Evolutionary conservation across 192 early-diverging fungal genomes (phyloP).

Genomic region (Backusella circina): DNA sequence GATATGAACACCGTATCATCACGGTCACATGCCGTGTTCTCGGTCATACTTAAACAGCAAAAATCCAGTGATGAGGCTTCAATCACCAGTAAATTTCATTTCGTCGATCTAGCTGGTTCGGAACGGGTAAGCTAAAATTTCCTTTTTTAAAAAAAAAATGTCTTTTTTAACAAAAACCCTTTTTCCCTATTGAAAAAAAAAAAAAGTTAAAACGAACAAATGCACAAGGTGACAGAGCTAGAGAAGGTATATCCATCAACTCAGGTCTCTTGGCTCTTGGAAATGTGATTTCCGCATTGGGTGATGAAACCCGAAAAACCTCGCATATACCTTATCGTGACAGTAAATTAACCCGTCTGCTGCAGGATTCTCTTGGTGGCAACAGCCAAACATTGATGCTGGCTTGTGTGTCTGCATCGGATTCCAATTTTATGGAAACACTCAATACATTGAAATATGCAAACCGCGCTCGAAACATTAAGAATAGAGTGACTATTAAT

Average conservation of each 20-base stretch:
- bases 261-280: conserved; percentile 93
- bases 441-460: conserved; percentile 97
- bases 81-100: conserved; percentile 83
- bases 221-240: conserved; percentile 87
- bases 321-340: conserved; percentile 95
- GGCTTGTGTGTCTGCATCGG: conserved; percentile 88
- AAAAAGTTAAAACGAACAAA: conserved; percentile 80
- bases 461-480: conserved; percentile 93
- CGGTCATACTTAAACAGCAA: conserved; percentile 80
- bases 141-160: not conserved
- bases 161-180: not conserved
- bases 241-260: conserved; percentile 97
- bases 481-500: conserved; percentile 72
- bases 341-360: conserved; percentile 94
- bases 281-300: conserved; percentile 95
- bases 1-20: conserved; percentile 94
- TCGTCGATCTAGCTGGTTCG: conserved; percentile 97
- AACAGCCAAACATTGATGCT: conserved; percentile 94
- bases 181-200: not conserved
- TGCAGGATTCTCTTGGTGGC: conserved; percentile 96
- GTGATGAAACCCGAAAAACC: conserved; percentile 62
- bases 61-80: conserved; percentile 33
- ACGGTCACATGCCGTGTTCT: conserved; percentile 95
- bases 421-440: conserved; percentile 84
- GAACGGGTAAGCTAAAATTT: conserved; percentile 56